Evolutionary conservation across 495 filamentous ascomycete genomes (phyloP).

Genomic region (Talaromyces borbonicus): DNA sequence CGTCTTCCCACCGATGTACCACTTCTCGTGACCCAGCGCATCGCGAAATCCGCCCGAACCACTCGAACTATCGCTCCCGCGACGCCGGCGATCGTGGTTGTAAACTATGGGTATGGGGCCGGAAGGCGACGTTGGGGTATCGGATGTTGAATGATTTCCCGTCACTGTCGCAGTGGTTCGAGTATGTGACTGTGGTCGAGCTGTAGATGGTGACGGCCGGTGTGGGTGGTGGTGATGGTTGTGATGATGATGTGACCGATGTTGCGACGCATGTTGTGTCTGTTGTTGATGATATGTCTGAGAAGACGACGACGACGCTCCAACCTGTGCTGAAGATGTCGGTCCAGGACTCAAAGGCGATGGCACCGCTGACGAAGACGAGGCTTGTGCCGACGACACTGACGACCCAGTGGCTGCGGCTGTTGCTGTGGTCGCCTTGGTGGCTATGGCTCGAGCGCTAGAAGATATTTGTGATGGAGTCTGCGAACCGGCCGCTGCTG

Average conservation of each 20-base stretch:
- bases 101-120: conserved; percentile 24
- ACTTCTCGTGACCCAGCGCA: conserved; percentile 64
- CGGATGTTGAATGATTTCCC: conserved; percentile 9
- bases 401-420: conserved; percentile 6
- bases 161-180: conserved; percentile 11
- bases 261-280: conserved; percentile 7
- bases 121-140: background rate
- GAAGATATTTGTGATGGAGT: conserved; percentile 29
- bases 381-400: conserved; percentile 5
- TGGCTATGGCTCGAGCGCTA: conserved; percentile 33
- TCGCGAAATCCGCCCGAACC: conserved; percentile 60
- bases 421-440: conserved; percentile 21
- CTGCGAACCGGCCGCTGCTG: conserved; percentile 19
- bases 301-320: conserved; percentile 8
- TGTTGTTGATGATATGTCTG: conserved; percentile 18
- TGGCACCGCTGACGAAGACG: conserved; percentile 12
- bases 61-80: conserved; percentile 70
- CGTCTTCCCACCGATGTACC: conserved; percentile 83
- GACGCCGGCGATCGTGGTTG: conserved; percentile 40
- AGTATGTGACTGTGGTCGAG: conserved; percentile 13
- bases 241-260: conserved; percentile 15
- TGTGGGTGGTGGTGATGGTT: conserved; percentile 11
- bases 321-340: conserved; percentile 14
- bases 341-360: conserved; percentile 16
- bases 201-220: conserved; percentile 17